Evolutionary conservation across 75 land plant species (phyloP).

Genomic region (Larix kaempferi): DNA sequence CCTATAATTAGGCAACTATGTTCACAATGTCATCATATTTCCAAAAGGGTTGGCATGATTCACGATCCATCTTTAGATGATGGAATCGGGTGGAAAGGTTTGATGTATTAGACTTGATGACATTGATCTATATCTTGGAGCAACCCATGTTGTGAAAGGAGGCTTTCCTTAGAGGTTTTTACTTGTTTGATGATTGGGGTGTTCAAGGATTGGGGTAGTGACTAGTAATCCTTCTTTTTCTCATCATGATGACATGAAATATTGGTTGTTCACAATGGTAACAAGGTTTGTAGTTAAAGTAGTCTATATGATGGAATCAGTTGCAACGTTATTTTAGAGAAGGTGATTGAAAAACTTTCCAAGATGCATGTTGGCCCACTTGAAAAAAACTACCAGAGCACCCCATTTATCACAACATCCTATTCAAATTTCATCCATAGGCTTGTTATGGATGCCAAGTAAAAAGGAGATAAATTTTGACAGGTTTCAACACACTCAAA

Average conservation of each 20-base stretch:
- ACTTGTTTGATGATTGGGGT: background rate
- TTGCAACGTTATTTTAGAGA: constrained; percentile 74
- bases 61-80: constrained; percentile 88
- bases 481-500: constrained; percentile 21
- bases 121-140: constrained; percentile 76
- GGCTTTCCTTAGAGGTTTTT: constrained; percentile 85
- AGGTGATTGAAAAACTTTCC: constrained; percentile 61
- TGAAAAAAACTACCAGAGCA: constrained; percentile 81
- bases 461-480: constrained; percentile 82
- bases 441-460: constrained; percentile 79
- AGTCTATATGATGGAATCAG: constrained; percentile 84
- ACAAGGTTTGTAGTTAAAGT: constrained; percentile 92
- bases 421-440: constrained; percentile 89
- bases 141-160: constrained; percentile 76
- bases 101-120: too few species aligned
- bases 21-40: too few species aligned
- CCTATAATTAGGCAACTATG: too few species aligned
- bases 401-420: constrained; percentile 82
- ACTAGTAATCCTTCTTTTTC: background rate
- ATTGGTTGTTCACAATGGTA: constrained; percentile 54
- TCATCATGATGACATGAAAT: background rate
- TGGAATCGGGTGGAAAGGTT: constrained; percentile 95
- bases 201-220: too few species aligned
- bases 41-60: constrained; percentile 89
- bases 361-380: constrained; percentile 83